These are phyloP conservation scores for Lepiota venenata DNA, from an alignment of 768 basidiomycete species.

Conservation along the genomic window DNA sequence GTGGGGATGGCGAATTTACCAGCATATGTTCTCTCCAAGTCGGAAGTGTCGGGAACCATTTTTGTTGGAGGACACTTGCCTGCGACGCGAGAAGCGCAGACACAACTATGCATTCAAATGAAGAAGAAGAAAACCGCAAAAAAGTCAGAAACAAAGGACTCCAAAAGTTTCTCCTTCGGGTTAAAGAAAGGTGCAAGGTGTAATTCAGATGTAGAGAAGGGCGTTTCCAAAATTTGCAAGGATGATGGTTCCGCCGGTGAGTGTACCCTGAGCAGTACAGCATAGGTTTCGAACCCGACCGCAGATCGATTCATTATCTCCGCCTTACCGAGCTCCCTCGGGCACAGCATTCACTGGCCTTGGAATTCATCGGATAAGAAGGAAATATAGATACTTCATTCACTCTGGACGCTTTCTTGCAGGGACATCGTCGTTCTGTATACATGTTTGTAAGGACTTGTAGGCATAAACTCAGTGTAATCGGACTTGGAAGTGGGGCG, in stretches of 20 bases:
- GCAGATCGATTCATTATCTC: neutral
- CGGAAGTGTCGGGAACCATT: neutral
- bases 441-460: too few relatives aligned
- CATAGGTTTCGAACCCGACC: neutral
- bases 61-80: neutral
- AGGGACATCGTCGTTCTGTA: too few relatives aligned
- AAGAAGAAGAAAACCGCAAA: neutral
- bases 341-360: neutral
- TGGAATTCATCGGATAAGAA: neutral
- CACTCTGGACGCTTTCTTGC: too few relatives aligned
- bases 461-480: too few relatives aligned
- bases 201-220: neutral
- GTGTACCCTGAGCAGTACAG: neutral
- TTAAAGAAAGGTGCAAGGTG: neutral
- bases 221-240: neutral
- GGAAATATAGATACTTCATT: too few relatives aligned
- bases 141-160: neutral
- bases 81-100: neutral
- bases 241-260: neutral
- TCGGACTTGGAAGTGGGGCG: too few relatives aligned
- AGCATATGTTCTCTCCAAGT: neutral
- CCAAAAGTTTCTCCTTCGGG: neutral
- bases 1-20: constrained; percentile 1
- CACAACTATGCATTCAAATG: neutral
- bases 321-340: neutral